These are phyloP conservation scores for Trichoderma guizhouense DNA, from an alignment of 2,329 filamentous ascomycete species.

Conservation along the genomic window DNA sequence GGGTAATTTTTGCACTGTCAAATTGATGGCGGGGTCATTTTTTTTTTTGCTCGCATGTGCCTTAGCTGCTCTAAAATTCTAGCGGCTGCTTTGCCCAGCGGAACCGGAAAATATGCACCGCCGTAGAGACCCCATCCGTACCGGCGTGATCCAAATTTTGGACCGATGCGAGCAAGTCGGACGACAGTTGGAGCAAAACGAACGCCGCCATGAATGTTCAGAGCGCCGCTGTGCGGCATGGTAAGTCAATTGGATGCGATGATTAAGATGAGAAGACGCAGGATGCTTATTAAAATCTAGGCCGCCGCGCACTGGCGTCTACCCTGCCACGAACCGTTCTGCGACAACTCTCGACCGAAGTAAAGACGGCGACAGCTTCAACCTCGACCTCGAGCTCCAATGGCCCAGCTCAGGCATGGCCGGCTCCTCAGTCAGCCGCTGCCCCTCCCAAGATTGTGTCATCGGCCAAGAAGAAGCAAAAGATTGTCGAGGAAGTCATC, in stretches of 20 bases:
- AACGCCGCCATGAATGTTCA: slow-evolving; percentile 52
- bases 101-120: slow-evolving; percentile 24
- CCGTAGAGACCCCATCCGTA: slow-evolving; percentile 17
- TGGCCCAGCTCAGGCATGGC: slow-evolving; percentile 23
- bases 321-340: slow-evolving; percentile 37
- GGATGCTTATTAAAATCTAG: slow-evolving; percentile 32
- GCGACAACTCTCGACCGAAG: slow-evolving; percentile 34
- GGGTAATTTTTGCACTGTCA: background rate
- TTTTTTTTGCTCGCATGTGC: background rate
- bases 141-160: slow-evolving; percentile 30
- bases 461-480: slow-evolving; percentile 34
- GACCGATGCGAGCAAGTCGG: slow-evolving; percentile 7
- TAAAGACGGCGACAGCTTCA: slow-evolving; percentile 21
- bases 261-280: background rate
- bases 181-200: slow-evolving; percentile 13
- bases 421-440: slow-evolving; percentile 23
- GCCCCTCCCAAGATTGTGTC: slow-evolving; percentile 25
- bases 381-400: background rate
- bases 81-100: background rate
- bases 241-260: slow-evolving; percentile 36
- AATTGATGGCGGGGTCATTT: background rate
- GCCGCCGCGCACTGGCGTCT: slow-evolving; percentile 50
- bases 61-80: background rate
- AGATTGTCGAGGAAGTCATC: slow-evolving; percentile 32
- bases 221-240: slow-evolving; percentile 52